phyloP scores from a whole-genome alignment of 2,329 filamentous ascomycete genomes.

The Daldinia sp. region DNA sequence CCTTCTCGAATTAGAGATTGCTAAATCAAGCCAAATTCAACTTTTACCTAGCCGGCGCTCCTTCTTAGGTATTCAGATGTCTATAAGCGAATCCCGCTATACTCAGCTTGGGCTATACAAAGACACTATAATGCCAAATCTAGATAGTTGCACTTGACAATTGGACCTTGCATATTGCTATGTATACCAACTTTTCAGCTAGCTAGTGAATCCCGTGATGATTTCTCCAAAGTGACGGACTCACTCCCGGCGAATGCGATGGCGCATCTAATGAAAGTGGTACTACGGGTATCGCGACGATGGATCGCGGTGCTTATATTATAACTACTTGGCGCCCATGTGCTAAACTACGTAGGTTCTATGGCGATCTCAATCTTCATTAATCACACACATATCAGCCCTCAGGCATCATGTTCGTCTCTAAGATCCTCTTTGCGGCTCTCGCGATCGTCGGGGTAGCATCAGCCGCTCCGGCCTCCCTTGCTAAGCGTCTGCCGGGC shows the following conservation, averaged over 20 bases:
- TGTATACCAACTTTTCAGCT: neutral
- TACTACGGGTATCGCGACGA: neutral
- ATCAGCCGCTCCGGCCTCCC: constrained; percentile 23
- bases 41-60: neutral
- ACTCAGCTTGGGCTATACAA: constrained; percentile 7
- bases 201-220: constrained; percentile 11
- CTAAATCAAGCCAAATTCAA: constrained; percentile 9
- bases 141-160: constrained; percentile 30
- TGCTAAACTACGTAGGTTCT: constrained; percentile 15
- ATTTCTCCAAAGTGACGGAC: neutral
- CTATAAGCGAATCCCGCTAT: constrained; percentile 12
- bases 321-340: neutral
- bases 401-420: constrained; percentile 22
- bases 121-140: constrained; percentile 18
- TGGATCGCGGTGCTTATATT: neutral
- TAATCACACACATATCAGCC: neutral
- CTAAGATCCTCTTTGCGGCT: constrained; percentile 17
- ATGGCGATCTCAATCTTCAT: constrained; percentile 15
- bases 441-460: constrained; percentile 18
- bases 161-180: constrained; percentile 28
- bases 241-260: neutral
- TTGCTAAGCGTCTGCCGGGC: constrained; percentile 37
- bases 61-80: neutral
- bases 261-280: neutral
- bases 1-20: constrained; percentile 30